Evolutionary conservation across 2,329 filamentous ascomycete genomes (phyloP), one percentile per base, ranked within the genome.

Genomic region (Aspergillus eucalypticola): DNA sequence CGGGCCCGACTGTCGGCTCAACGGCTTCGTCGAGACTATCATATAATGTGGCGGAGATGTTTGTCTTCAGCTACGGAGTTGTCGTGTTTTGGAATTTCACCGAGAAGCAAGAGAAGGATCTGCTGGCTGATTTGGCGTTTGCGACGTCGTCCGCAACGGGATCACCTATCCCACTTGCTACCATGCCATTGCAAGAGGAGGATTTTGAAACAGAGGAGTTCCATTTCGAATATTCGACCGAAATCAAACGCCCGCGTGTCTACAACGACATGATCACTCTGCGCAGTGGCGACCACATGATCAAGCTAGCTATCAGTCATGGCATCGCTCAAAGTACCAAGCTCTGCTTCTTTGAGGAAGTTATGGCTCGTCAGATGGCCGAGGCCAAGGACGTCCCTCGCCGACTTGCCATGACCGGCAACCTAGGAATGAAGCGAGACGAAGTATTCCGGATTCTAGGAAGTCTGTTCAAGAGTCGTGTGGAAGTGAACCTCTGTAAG

Each of bases 201-300:
- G 93, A 98, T 72, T 96, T 96, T 67, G 95, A 99, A 79, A 99
- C 90, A 0, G 95, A 99, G 73, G 94, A 98, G 73, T 97, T 99
- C 70, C 94, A 99, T 73, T 99, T 99, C 73, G 93, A 98, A 76
- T 99, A 99, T 80, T 96, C 91, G 69, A 85, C 87, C 0, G 85
- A 91, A 60, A 92, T 95, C 35, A 89, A 92, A 63, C 86, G 93
- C 53, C 95, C 95, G 4, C 86, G 95, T 59, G 90, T 99, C 29
- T 99, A 96, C 80, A 98, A 99, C 78, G 95, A 99, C 76, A 99
- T 99, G 95, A 98, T 99, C 69, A 99, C 95, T 0, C 81, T 99
- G 48, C 85, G 96, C 64, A 96, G 92, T 61, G 89, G 91, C 41
- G 95, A 99, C 78, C 95, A 99, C 78, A 98, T 99, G 94, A 96